These are phyloP conservation scores for Phialophora expanda DNA, from an alignment of 2,329 filamentous ascomycete genomes.

Conservation along the genomic window DNA sequence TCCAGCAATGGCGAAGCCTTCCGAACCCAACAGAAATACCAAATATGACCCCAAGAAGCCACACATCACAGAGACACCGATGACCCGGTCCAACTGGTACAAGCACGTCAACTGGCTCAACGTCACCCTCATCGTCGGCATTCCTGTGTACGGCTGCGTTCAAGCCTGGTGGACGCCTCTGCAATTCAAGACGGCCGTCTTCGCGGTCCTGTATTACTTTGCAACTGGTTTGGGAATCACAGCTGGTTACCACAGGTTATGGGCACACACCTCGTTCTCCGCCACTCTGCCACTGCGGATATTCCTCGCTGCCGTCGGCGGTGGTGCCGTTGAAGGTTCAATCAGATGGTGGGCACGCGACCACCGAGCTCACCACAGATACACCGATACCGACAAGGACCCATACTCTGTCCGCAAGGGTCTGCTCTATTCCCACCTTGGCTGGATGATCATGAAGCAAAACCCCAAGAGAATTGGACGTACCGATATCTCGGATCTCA, in stretches of 20 bases:
- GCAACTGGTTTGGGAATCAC: conserved; percentile 81
- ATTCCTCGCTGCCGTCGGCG: conserved; percentile 80
- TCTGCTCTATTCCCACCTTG: conserved; percentile 79
- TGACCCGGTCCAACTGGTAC: conserved; percentile 84
- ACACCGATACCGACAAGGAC: conserved; percentile 91
- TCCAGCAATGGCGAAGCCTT: conserved; percentile 54
- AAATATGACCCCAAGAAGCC: conserved; percentile 71
- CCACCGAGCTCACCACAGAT: conserved; percentile 86
- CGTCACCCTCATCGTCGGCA: conserved; percentile 75
- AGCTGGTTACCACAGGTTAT: conserved; percentile 79
- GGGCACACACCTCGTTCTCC: conserved; percentile 85
- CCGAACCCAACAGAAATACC: conserved; percentile 59
- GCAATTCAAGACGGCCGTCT: conserved; percentile 72
- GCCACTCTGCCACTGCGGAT: conserved; percentile 76
- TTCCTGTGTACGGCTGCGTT: conserved; percentile 75
- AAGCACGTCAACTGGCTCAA: conserved; percentile 96
- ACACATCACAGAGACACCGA: conserved; percentile 82
- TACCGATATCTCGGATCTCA: conserved; percentile 85
- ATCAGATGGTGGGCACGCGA: conserved; percentile 88
- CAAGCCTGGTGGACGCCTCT: conserved; percentile 80
- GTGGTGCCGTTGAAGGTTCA: conserved; percentile 82
- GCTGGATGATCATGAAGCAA: conserved; percentile 94
- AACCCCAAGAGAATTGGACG: conserved; percentile 87
- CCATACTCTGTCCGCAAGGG: conserved; percentile 91
- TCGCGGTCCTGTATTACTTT: conserved; percentile 80